Evolutionary conservation across 305 asterid species (phyloP), one percentile per base, ranked within the genome.

Genomic region (Coffea humblotiana): DNA sequence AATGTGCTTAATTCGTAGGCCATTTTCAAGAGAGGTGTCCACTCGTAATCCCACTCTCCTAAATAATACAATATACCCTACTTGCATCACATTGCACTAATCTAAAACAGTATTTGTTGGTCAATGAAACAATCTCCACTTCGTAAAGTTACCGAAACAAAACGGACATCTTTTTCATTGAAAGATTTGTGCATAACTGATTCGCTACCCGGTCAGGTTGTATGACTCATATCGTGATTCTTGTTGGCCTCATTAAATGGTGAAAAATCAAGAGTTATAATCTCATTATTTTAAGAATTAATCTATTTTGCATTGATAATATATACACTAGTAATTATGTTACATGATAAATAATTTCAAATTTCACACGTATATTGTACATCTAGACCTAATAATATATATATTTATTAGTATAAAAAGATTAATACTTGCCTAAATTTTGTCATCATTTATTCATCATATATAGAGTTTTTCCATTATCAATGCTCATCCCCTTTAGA

Each of bases 81-180:
- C 83, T 82, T 83, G 86, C 91, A 89, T 91, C 91, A 90, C 72
- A 78, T 32, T 81, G 90, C 98, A 90, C 96, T 90, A 79, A 82
- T 77, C 83, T 80, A 66, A 63, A 71, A 84, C 23, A 71, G 56
- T 81, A 88, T 87, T 89, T 83, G 89, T 84, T 90, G 89, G 85
- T 89, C 88, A 87, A 84, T 81, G 70, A 82, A 83, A 2, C 72
- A 73, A 86, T 83, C 78, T 80, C 86, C 92, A 88, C 91, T 81
- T 81, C 69, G 66, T 72, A 71, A 83, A 82, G 61, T 74, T 83
- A 81, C 79, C 78, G 77, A 86, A 79, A 72, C 78, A 78, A 82
- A 56, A 77, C 63, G 54, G 8, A 49, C 11, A 76, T 64, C 79
- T 48, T 71, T 58, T 51, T 48, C 78, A 3, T 51, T 79, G 52